Conservation (phyloP, 495 filamentous ascomycete species). For the Sordaria brevicollis region DNA sequence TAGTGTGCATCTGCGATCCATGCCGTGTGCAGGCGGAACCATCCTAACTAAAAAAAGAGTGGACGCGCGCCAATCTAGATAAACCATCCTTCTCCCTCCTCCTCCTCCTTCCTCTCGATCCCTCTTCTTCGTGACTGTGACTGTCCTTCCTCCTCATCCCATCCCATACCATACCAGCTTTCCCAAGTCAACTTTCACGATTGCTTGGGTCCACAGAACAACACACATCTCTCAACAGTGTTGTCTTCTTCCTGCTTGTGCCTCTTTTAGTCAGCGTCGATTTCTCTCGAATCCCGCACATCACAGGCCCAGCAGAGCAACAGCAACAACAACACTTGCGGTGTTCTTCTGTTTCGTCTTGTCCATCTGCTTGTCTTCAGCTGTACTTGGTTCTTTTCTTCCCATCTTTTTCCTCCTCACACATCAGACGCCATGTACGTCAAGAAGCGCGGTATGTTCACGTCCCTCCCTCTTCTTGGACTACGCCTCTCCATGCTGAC, state of each 20-base stretch:
- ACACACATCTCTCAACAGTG: neutral
- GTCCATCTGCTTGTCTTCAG: neutral
- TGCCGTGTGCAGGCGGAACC: no score
- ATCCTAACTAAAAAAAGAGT: neutral
- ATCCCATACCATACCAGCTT: neutral
- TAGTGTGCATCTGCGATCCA: neutral
- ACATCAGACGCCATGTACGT: conserved; percentile 41
- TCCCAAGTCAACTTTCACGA: neutral
- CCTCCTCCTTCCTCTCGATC: neutral
- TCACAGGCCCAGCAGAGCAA: neutral
- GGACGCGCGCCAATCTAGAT: neutral
- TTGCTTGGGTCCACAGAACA: neutral
- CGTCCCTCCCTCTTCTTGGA: neutral
- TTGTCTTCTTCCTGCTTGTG: neutral
- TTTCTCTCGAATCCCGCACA: neutral
- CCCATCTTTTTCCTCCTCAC: neutral
- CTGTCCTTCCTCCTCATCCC: conserved; percentile 3
- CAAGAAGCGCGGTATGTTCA: conserved; percentile 46
- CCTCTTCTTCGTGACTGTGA: neutral
- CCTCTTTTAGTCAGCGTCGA: neutral
- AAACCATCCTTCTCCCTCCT: neutral
- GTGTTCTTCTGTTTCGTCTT: neutral
- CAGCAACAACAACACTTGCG: neutral
- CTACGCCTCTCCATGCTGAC: conserved; percentile 11
- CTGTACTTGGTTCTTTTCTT: neutral